phyloP scores from a whole-genome alignment of 2,329 filamentous ascomycete genomes.

The Colletotrichum filicis region DNA sequence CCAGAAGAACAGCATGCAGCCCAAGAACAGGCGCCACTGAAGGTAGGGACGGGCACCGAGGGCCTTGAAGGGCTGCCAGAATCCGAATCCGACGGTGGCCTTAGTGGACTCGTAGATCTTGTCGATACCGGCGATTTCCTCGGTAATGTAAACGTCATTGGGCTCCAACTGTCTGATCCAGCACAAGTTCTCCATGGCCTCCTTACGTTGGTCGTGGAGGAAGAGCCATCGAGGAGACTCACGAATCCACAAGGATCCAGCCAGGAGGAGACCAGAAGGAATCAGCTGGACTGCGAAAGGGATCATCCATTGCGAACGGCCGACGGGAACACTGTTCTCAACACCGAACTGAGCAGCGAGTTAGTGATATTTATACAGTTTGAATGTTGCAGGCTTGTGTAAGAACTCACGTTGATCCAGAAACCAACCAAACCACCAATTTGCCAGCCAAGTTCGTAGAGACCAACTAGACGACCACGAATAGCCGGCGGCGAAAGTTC shows the following conservation, averaged over 20 bases:
- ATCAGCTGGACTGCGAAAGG: conserved; percentile 66
- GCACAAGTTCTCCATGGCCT: conserved; percentile 62
- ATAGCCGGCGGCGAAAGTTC: conserved; percentile 62
- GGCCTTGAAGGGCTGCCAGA: conserved; percentile 69
- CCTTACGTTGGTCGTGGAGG: conserved; percentile 59
- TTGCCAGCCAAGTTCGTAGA: conserved; percentile 65
- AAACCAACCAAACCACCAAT: conserved; percentile 63
- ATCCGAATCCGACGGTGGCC: conserved; percentile 64
- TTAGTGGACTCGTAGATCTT: conserved; percentile 58
- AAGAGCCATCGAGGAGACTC: conserved; percentile 72
- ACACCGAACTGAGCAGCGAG: conserved; percentile 38
- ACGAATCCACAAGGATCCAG: conserved; percentile 58
- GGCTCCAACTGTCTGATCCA: conserved; percentile 63
- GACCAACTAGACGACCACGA: conserved; percentile 63
- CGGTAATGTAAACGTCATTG: conserved; percentile 68
- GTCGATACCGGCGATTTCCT: conserved; percentile 71
- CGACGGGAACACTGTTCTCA: conserved; percentile 25
- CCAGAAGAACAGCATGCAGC: conserved; percentile 73
- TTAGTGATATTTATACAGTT: conserved; percentile 41
- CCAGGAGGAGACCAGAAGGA: conserved; percentile 61
- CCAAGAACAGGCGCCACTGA: conserved; percentile 70
- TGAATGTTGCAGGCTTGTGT: conserved; percentile 16
- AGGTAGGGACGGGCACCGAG: conserved; percentile 58
- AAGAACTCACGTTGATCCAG: conserved; percentile 55
- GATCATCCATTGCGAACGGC: conserved; percentile 54